A percentile compares a stretch with the other conserved stretches of the same genome.
Evolutionary conservation across 2,329 filamentous ascomycete species (phyloP).

Genomic region (Sporothrix variecibatus): DNA sequence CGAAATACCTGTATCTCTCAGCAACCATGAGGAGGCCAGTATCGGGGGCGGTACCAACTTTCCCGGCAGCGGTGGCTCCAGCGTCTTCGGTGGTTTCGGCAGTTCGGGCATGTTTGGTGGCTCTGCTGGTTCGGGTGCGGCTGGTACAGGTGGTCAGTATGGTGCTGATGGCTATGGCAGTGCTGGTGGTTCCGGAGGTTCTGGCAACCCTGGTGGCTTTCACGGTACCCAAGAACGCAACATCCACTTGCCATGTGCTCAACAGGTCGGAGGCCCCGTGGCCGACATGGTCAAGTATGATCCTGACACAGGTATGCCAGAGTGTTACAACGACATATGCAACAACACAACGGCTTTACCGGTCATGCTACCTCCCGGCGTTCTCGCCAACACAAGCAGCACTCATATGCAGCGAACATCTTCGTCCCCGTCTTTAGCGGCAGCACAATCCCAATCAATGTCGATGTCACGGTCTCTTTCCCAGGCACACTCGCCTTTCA

Average conservation of each 20-base stretch:
- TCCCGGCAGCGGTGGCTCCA: neutral
- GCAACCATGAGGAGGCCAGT: neutral
- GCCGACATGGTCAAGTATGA: neutral
- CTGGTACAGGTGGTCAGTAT: neutral
- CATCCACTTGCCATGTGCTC: neutral
- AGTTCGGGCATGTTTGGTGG: neutral
- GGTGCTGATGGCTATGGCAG: neutral
- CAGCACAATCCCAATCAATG: neutral
- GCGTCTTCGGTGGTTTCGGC: neutral
- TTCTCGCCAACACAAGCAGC: neutral
- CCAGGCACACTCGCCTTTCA: neutral
- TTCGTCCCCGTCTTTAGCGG: neutral
- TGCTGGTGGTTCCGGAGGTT: neutral
- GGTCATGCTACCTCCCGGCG: neutral
- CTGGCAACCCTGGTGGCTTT: neutral
- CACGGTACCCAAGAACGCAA: neutral
- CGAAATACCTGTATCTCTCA: conserved; percentile 26
- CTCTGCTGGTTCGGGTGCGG: neutral
- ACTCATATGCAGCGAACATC: neutral
- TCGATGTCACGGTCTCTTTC: neutral
- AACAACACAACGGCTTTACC: neutral
- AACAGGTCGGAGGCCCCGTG: neutral
- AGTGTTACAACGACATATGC: conserved; percentile 16
- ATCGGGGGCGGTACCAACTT: neutral
- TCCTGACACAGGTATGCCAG: neutral